Percentiles rank a stretch among this genome's conserved stretches.
phyloP scores from a whole-genome alignment of 768 basidiomycete species.

The Arthromyces matolae region DNA sequence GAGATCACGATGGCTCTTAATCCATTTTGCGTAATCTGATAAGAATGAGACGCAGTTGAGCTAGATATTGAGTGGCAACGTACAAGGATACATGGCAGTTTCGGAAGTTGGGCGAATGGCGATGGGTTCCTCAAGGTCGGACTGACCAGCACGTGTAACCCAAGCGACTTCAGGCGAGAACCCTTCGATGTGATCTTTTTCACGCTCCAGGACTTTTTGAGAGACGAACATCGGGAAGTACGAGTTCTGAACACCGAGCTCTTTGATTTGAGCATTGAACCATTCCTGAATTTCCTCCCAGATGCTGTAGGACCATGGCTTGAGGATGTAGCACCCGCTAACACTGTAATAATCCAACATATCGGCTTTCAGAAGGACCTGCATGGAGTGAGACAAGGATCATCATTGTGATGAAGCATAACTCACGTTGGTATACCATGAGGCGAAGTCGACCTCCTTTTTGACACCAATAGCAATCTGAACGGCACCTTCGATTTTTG shows the following conservation, averaged over 20 bases:
- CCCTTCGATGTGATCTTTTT: constrained; percentile 98
- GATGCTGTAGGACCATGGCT: constrained; percentile 95
- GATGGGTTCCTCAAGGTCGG: constrained; percentile 94
- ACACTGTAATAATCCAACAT: constrained; percentile 99
- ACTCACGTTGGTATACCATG: constrained; percentile 89
- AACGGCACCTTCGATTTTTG: constrained; percentile 82
- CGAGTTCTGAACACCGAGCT: constrained; percentile 92
- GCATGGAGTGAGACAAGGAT: constrained; percentile 13
- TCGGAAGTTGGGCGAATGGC: constrained; percentile 98
- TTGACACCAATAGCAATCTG: constrained; percentile 93
- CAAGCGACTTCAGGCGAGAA: constrained; percentile 99
- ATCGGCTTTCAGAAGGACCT: constrained; percentile 97
- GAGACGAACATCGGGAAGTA: constrained; percentile 99
- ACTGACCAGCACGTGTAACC: constrained; percentile 93
- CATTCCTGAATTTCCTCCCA: constrained; percentile 96
- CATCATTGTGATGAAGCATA: neutral
- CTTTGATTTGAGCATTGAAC: constrained; percentile 92
- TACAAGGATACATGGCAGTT: constrained; percentile 99
- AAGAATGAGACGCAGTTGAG: neutral
- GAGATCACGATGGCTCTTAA: constrained; percentile 94
- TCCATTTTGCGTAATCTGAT: constrained; percentile 98
- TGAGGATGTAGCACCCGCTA: constrained; percentile 97
- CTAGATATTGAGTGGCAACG: constrained; percentile 22
- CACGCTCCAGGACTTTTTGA: constrained; percentile 84
- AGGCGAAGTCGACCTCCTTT: constrained; percentile 92